A percentile compares a stretch with the other conserved stretches of the same genome.
Conservation (phyloP, 441 rosid species). For the Populus hybrid region DNA sequence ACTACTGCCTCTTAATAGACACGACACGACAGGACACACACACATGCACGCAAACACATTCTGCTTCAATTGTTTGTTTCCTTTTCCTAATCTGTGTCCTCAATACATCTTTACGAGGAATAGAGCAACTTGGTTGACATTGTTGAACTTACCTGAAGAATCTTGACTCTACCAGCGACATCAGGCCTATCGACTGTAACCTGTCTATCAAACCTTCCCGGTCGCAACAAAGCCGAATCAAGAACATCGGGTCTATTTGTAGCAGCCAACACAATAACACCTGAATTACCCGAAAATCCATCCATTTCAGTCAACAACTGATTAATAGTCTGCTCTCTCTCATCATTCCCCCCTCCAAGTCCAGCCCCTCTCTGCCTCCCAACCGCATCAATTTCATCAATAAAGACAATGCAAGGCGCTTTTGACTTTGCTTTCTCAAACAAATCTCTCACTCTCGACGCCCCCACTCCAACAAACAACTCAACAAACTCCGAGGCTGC, state of each 20-base stretch:
- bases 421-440: slow-evolving; percentile 77
- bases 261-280: slow-evolving; percentile 87
- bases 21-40: not conserved
- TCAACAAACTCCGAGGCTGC: slow-evolving; percentile 86
- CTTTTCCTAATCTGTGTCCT: not conserved
- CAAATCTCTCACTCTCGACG: slow-evolving; percentile 79
- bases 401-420: slow-evolving; percentile 74
- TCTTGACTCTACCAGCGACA: slow-evolving; percentile 91
- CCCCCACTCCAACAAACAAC: slow-evolving; percentile 83
- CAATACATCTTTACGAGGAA: not conserved
- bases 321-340: slow-evolving; percentile 84
- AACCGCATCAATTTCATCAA: slow-evolving; percentile 88
- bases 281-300: slow-evolving; percentile 84
- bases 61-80: not conserved
- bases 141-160: slow-evolving; percentile 61
- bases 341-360: slow-evolving; percentile 87
- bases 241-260: slow-evolving; percentile 89
- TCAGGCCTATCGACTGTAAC: slow-evolving; percentile 90
- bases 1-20: not conserved
- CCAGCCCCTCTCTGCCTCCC: slow-evolving; percentile 97
- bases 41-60: not conserved
- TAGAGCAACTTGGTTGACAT: not conserved
- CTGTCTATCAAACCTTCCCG: slow-evolving; percentile 83
- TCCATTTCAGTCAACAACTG: slow-evolving; percentile 92
- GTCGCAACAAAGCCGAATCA: slow-evolving; percentile 74